phyloP scores from a whole-genome alignment of 805 yeast genomes.

The Teunomyces lycoperdinae region DNA sequence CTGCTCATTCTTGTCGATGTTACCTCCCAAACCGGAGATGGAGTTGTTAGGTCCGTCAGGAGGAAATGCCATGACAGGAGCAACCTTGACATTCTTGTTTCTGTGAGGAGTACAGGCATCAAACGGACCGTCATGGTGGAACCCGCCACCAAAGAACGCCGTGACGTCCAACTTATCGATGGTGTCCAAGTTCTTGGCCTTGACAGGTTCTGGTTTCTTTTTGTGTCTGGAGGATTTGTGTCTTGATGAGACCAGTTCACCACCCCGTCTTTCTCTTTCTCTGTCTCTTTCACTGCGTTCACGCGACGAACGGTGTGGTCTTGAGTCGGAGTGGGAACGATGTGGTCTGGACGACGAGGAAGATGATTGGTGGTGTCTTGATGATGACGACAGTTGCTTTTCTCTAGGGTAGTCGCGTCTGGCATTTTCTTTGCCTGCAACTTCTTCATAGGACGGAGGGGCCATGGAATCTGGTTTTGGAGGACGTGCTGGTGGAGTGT shows the following conservation, averaged over 20 bases:
- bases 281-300: slow-evolving; percentile 4
- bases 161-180: slow-evolving; percentile 96
- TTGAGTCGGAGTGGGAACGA: slow-evolving; percentile 18
- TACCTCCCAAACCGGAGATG: slow-evolving; percentile 64
- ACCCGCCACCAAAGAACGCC: slow-evolving; percentile 88
- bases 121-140: slow-evolving; percentile 98
- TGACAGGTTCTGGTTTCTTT: slow-evolving; percentile 42
- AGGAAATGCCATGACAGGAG: slow-evolving; percentile 95
- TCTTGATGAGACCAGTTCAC: slow-evolving; percentile 5
- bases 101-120: slow-evolving; percentile 98
- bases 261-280: slow-evolving; percentile 6
- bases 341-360: slow-evolving; percentile 15
- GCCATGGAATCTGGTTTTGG: slow-evolving; percentile 20
- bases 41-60: slow-evolving; percentile 91
- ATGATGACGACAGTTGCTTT: slow-evolving; percentile 30
- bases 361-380: slow-evolving; percentile 11
- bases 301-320: slow-evolving; percentile 10
- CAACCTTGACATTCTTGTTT: slow-evolving; percentile 68
- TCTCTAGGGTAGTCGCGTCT: slow-evolving; percentile 53
- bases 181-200: slow-evolving; percentile 80
- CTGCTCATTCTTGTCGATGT: slow-evolving; percentile 46
- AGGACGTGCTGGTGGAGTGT: slow-evolving; percentile 16
- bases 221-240: slow-evolving; percentile 29
- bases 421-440: slow-evolving; percentile 48
- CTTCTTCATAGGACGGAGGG: slow-evolving; percentile 74